A percentile compares a stretch with the other conserved stretches of the same genome.
These are phyloP conservation scores for Metarhizium guizhouense DNA, from an alignment of 2,329 filamentous ascomycete species.

Conservation along the genomic window DNA sequence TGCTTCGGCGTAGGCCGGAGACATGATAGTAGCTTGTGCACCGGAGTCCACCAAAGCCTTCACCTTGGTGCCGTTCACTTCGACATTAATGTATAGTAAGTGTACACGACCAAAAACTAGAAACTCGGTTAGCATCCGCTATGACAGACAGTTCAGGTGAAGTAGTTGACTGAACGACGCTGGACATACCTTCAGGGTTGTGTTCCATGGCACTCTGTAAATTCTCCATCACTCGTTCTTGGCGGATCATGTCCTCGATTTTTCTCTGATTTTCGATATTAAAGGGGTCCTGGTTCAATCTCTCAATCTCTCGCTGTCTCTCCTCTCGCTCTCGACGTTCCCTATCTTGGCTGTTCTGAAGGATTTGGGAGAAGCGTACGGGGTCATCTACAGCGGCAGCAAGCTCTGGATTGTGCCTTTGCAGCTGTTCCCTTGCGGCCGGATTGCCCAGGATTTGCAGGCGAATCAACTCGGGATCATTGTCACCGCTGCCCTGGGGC, in stretches of 20 bases:
- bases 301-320: conserved; percentile 72
- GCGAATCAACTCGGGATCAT: conserved; percentile 73
- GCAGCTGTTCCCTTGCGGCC: conserved; percentile 59
- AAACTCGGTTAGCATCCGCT: background rate
- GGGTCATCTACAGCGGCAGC: conserved; percentile 69
- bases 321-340: conserved; percentile 66
- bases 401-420: conserved; percentile 65
- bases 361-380: conserved; percentile 64
- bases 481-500: conserved; percentile 26
- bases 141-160: background rate
- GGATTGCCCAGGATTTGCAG: conserved; percentile 77
- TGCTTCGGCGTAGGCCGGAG: conserved; percentile 77
- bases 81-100: conserved; percentile 92
- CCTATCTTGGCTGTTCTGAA: conserved; percentile 56
- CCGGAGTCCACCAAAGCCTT: conserved; percentile 97
- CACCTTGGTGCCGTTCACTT: conserved; percentile 85
- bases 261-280: conserved; percentile 82
- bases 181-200: conserved; percentile 76
- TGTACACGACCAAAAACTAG: conserved; percentile 88
- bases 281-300: conserved; percentile 89
- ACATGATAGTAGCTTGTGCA: conserved; percentile 98
- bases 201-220: conserved; percentile 94
- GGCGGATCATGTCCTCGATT: conserved; percentile 95
- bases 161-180: background rate
- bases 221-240: conserved; percentile 91